phyloP scores from a whole-genome alignment of 129 eudicot species.

The carrot (Daucus carota) region DH1_v3.0 NC_030386.2:28766501-28767000 shows the following conservation, averaged over 20 bases:
- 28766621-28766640: no score
- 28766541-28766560: background rate
- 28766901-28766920: background rate
- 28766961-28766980: background rate
- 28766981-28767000: background rate
- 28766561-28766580: background rate
- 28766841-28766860: background rate
- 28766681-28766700: background rate
- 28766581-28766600: background rate
- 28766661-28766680: background rate
- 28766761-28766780: background rate
- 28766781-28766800: background rate
- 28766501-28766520: background rate
- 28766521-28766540: background rate
- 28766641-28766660: background rate
- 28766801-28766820: background rate
- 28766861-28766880: background rate
- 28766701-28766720: background rate
- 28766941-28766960: background rate
- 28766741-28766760: background rate
- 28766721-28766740: background rate
- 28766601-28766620: background rate
- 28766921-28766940: background rate
- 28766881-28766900: background rate
- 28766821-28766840: background rate